Evolutionary conservation across 2,329 filamentous ascomycete genomes (phyloP).

Genomic region (Cladophialophora chaetospira): DNA sequence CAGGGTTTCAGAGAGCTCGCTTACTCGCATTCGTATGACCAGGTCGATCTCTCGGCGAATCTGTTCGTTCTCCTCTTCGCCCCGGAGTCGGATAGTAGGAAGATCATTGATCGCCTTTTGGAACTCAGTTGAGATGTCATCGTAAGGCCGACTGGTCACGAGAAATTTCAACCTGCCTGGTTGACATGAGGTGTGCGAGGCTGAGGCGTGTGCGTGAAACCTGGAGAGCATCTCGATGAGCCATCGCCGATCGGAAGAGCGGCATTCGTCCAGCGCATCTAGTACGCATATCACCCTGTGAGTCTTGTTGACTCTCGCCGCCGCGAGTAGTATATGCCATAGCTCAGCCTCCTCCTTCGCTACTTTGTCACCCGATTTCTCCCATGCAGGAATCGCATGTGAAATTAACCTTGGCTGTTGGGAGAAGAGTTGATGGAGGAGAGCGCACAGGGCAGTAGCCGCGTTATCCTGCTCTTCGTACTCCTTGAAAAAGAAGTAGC

Average conservation of each 20-base stretch:
- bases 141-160: conserved; percentile 38
- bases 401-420: conserved; percentile 34
- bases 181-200: background rate
- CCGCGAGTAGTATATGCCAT: conserved; percentile 18
- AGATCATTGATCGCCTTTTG: conserved; percentile 4
- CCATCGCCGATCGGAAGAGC: background rate
- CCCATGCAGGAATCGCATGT: conserved; percentile 16
- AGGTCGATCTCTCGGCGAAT: conserved; percentile 32
- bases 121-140: conserved; percentile 32
- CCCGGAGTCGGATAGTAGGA: conserved; percentile 24
- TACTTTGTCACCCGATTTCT: conserved; percentile 15
- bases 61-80: conserved; percentile 30
- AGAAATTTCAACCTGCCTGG: conserved; percentile 31
- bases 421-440: conserved; percentile 44
- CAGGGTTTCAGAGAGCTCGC: conserved; percentile 13
- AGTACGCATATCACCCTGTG: conserved; percentile 19
- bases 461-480: conserved; percentile 39
- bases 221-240: conserved; percentile 14
- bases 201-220: conserved; percentile 10
- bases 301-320: background rate
- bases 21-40: conserved; percentile 27
- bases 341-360: background rate
- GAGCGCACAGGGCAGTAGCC: conserved; percentile 38
- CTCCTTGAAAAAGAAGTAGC: conserved; percentile 45
- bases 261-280: conserved; percentile 30